These are phyloP conservation scores for Magnolia kwangsiensis DNA, from an alignment of 164 flowering plant genomes.

Conservation along the genomic window DNA sequence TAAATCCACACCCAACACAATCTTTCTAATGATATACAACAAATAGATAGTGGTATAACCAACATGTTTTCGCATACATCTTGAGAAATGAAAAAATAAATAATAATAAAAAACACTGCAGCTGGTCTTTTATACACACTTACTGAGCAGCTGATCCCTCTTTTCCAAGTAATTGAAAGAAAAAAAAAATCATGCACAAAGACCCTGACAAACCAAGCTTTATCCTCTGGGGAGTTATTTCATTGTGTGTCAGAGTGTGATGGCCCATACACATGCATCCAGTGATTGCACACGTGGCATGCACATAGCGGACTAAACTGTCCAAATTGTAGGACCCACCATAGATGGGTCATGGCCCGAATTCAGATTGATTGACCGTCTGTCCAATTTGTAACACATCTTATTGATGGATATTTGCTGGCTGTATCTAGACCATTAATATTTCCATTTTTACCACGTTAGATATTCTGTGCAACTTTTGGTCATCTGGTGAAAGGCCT, in stretches of 20 bases:
- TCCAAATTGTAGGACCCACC: neutral
- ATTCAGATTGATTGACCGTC: too few relatives aligned
- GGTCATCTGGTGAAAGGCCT: too few relatives aligned
- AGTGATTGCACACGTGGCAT: neutral
- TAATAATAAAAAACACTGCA: conserved; percentile 25
- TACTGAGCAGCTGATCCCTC: conserved; percentile 53
- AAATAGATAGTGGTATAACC: conserved; percentile 17
- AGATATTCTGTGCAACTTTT: too few relatives aligned
- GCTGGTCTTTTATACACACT: conserved; percentile 82
- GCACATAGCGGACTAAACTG: neutral
- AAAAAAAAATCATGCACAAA: neutral
- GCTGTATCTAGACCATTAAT: too few relatives aligned
- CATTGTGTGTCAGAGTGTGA: neutral
- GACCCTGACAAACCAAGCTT: neutral
- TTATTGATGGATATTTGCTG: too few relatives aligned
- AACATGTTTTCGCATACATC: neutral
- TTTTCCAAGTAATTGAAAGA: conserved; percentile 18
- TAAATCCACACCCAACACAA: conserved; percentile 6
- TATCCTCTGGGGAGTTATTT: neutral
- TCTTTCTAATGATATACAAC: conserved; percentile 30
- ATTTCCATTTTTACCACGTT: too few relatives aligned
- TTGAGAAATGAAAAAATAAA: neutral
- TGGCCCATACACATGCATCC: neutral
- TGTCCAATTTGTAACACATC: too few relatives aligned
- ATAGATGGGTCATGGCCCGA: too few relatives aligned